Evolutionary conservation across 106 monocot species (phyloP).

Genomic region (Amphibolis antarctica): DNA sequence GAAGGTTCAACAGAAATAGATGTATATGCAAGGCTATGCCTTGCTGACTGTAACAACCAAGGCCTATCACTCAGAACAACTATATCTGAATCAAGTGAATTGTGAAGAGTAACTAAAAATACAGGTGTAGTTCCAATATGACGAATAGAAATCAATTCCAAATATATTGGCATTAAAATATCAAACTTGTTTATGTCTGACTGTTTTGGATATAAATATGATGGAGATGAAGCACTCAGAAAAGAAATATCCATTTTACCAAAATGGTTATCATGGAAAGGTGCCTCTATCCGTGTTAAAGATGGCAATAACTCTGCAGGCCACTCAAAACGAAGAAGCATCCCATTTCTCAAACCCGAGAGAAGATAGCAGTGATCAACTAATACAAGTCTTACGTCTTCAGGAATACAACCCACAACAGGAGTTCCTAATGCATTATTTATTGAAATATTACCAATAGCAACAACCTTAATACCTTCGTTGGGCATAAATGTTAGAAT

Average conservation of each 20-base stretch:
- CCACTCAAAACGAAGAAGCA: constrained; percentile 95
- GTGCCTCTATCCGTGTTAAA: constrained; percentile 4
- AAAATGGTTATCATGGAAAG: not conserved
- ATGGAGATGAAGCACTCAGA: not conserved
- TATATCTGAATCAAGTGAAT: constrained; percentile 71
- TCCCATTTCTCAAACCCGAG: constrained; percentile 95
- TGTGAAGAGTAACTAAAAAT: constrained; percentile 56
- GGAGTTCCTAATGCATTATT: constrained; percentile 59
- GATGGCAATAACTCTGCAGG: constrained; percentile 13
- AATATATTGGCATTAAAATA: constrained; percentile 16
- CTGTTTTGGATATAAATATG: not conserved
- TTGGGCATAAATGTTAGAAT: constrained; percentile 37
- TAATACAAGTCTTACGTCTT: constrained; percentile 71
- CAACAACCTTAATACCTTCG: constrained; percentile 35
- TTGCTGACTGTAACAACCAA: constrained; percentile 74
- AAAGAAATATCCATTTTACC: constrained; percentile 8
- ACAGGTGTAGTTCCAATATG: constrained; percentile 81
- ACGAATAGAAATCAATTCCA: constrained; percentile 69
- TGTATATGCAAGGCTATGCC: constrained; percentile 75
- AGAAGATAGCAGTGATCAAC: constrained; percentile 64
- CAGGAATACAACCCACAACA: constrained; percentile 71
- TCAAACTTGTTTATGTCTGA: constrained; percentile 9
- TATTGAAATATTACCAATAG: constrained; percentile 58
- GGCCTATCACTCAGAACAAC: constrained; percentile 83
- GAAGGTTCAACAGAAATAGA: constrained; percentile 86